Evolutionary conservation across 257 asterid species (phyloP).

Genomic region (Henckelia pumila): DNA sequence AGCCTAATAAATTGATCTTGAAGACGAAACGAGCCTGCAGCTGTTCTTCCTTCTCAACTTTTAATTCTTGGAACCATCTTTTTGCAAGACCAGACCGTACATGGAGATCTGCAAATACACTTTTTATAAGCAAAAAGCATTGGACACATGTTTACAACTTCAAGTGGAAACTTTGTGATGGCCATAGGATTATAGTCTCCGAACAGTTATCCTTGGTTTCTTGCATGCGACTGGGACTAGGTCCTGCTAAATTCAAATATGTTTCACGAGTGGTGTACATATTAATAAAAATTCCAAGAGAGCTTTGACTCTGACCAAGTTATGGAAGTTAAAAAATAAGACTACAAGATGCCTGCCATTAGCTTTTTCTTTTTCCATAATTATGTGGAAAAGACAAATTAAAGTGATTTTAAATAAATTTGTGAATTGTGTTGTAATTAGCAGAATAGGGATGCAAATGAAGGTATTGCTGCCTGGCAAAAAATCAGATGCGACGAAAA

Average conservation of each 20-base stretch:
- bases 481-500: neutral
- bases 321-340: constrained; percentile 14
- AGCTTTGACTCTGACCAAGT: constrained; percentile 1
- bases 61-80: constrained; percentile 77
- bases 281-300: constrained; percentile 6
- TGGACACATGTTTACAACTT: neutral
- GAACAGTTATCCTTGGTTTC: constrained; percentile 11
- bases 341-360: neutral
- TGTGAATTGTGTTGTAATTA: constrained; percentile 10
- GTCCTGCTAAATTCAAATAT: constrained; percentile 4
- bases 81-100: constrained; percentile 58
- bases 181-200: constrained; percentile 9
- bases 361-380: constrained; percentile 10
- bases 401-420: constrained; percentile 15
- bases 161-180: neutral
- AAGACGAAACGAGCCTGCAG: constrained; percentile 70
- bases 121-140: constrained; percentile 24
- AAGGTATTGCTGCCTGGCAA: neutral
- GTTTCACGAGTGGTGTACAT: constrained; percentile 1
- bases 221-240: constrained; percentile 14
- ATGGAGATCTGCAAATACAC: constrained; percentile 55
- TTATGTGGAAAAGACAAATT: neutral
- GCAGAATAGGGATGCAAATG: constrained; percentile 10
- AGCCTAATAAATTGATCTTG: constrained; percentile 51
- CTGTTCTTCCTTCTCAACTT: constrained; percentile 52